Percentiles rank a stretch among this genome's conserved stretches.
These are phyloP conservation scores for Penicillium aurantiogriseum DNA, from an alignment of 2,329 filamentous ascomycete genomes.

Conservation along the genomic window DNA sequence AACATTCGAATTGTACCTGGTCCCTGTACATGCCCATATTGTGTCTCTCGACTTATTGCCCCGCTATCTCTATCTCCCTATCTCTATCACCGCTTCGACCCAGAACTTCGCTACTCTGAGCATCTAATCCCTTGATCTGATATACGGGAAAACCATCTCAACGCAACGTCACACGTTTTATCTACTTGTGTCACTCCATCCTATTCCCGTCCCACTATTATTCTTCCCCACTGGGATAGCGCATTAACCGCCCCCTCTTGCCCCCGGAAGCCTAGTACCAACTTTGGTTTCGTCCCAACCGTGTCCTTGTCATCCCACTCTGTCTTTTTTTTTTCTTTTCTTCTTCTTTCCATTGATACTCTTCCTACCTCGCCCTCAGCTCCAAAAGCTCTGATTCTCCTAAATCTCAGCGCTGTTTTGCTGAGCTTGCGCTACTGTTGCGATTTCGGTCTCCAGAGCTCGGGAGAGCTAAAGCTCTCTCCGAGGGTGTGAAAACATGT, in stretches of 20 bases:
- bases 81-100: constrained; percentile 1
- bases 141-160: neutral
- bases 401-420: neutral
- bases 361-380: neutral
- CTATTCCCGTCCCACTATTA: constrained; percentile 20
- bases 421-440: constrained; percentile 3
- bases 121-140: neutral
- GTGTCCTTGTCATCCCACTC: constrained; percentile 5
- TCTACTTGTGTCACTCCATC: constrained; percentile 16
- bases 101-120: neutral
- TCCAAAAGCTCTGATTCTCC: neutral
- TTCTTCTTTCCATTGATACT: neutral
- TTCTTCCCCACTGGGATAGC: constrained; percentile 19
- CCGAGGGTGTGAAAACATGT: constrained; percentile 9
- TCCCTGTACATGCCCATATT: neutral
- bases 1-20: constrained; percentile 1
- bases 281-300: neutral
- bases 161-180: constrained; percentile 12
- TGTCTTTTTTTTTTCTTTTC: neutral
- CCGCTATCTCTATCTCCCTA: neutral
- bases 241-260: constrained; percentile 13
- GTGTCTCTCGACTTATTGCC: neutral
- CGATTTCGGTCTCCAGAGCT: constrained; percentile 3
- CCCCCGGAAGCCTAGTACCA: constrained; percentile 10
- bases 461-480: constrained; percentile 17